Conservation (phyloP, 2,329 filamentous ascomycete genomes). For the Huntiella savannae region DNA sequence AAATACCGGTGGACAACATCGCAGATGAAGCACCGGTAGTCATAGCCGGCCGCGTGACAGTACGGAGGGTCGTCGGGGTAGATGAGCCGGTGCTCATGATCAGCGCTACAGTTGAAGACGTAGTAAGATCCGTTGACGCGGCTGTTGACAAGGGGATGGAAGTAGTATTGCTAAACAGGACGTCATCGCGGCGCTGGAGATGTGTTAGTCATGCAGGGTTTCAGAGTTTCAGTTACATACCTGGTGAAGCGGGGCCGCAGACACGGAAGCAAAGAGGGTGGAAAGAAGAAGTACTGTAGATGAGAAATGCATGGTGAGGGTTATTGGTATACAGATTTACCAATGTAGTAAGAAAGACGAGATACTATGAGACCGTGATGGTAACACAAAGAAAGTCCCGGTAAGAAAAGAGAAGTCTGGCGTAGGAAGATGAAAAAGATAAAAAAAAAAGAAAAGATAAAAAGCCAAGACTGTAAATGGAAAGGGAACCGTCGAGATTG, state of each 20-base stretch:
- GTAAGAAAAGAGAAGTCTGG: not conserved
- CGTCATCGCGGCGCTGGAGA: not conserved
- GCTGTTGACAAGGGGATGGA: not conserved
- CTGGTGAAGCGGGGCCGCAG: slow-evolving; percentile 4
- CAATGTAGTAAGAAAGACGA: slow-evolving; percentile 4
- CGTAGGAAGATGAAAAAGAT: slow-evolving; percentile 1
- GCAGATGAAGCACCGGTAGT: slow-evolving; percentile 4
- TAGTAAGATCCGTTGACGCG: not conserved
- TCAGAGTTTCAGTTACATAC: not conserved
- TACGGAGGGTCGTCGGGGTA: not conserved
- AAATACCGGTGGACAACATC: slow-evolving; percentile 1
- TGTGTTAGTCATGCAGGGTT: not conserved
- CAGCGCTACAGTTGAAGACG: not conserved
- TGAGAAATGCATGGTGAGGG: slow-evolving; percentile 8
- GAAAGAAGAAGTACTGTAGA: slow-evolving; percentile 1
- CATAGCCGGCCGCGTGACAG: not conserved
- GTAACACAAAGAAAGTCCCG: not conserved
- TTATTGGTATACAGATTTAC: slow-evolving; percentile 3
- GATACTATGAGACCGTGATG: not conserved
- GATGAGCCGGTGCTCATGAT: not conserved
- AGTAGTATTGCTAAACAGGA: not conserved
- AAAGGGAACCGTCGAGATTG: not conserved
- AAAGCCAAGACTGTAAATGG: not conserved
- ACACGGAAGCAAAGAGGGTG: slow-evolving; percentile 1
- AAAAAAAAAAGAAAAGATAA: not conserved